Base-by-base conservation (phyloP, 2,329 filamentous ascomycete species). In the Nakataea oryzae region DNA sequence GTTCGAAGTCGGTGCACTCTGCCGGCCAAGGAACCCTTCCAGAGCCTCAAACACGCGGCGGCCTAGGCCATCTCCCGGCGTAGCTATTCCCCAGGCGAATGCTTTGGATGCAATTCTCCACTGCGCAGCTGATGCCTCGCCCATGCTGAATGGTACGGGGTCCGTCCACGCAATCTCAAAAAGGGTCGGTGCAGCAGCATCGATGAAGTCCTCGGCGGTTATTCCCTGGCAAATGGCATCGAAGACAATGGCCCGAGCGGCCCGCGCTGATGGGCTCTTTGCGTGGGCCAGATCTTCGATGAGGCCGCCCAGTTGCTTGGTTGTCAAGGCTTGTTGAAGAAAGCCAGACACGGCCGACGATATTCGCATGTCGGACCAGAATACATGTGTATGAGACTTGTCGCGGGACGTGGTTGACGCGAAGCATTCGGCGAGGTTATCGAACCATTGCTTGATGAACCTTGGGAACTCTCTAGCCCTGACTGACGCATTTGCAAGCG, bases 381-480 rank as follows among this genome's bases (percentile, higher is more conserved):
- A 61, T 34, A 61, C 28, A 17, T 54, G 17, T 29, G 30, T 17
- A 7, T 14, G 30, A 34, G 54, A 56, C 24, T 34, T 54, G 2
- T 8, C 41, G 6, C 9, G 41, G 41, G 54, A 27, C 2, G 12
- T 32, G 13, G 24, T 34, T 2, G 13, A 7, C 21, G 64, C 50
- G 24, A 76, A 73, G 21, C 71, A 68, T 17, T 73, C 68, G 50
- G 70, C 72, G 1, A 81, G 71, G 62, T 79, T 74, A 55, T 72
- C 67, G 58, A 74, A 78, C 81, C 81, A 83, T 2, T 77, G 68
- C 58, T 74, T 74, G 63, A 82, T 63, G 62, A 82, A 83, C 6
- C 74, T 71, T 0, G 77, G 69, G 14, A 82, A 68, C 62, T 78
- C 76, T 61, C 79, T 76, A 13, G 72, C 74, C 6, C 71, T 76